Evolutionary conservation across 768 basidiomycete genomes (phyloP).

Genomic region (Tulasnella sp.): DNA sequence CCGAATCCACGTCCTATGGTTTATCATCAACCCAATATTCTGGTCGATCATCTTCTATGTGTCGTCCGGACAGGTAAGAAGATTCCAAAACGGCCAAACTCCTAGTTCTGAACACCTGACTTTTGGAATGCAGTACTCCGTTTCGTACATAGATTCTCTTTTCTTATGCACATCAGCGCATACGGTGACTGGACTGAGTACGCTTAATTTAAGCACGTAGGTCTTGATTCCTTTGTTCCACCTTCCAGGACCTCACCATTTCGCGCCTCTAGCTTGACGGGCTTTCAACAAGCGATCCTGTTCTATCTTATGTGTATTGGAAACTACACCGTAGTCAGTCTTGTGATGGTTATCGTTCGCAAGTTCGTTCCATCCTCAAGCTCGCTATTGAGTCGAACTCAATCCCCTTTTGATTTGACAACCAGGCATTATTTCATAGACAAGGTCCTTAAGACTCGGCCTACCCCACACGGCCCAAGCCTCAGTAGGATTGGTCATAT

Average conservation of each 20-base stretch:
- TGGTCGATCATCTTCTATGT: slow-evolving; percentile 82
- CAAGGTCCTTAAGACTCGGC: slow-evolving; percentile 15
- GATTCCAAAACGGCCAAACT: background rate
- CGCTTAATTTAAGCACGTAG: slow-evolving; percentile 33
- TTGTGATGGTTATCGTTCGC: slow-evolving; percentile 69
- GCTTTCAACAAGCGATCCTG: slow-evolving; percentile 38
- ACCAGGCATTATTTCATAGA: slow-evolving; percentile 17
- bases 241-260: background rate
- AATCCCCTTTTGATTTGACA: background rate
- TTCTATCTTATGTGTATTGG: slow-evolving; percentile 78
- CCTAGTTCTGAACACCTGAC: background rate
- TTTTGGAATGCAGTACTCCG: background rate
- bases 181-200: slow-evolving; percentile 53
- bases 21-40: slow-evolving; percentile 71
- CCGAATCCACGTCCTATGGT: slow-evolving; percentile 47
- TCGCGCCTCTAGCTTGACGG: slow-evolving; percentile 29
- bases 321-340: slow-evolving; percentile 37
- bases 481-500: background rate
- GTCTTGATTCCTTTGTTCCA: background rate
- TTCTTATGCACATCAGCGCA: slow-evolving; percentile 75
- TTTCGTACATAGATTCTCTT: slow-evolving; percentile 43
- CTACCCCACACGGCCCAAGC: background rate
- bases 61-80: slow-evolving; percentile 55
- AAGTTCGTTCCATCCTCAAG: slow-evolving; percentile 44
- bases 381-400: background rate